Base-by-base conservation (phyloP, 2,329 filamentous ascomycete species). In the Kalaharituber pfeilii region DNA sequence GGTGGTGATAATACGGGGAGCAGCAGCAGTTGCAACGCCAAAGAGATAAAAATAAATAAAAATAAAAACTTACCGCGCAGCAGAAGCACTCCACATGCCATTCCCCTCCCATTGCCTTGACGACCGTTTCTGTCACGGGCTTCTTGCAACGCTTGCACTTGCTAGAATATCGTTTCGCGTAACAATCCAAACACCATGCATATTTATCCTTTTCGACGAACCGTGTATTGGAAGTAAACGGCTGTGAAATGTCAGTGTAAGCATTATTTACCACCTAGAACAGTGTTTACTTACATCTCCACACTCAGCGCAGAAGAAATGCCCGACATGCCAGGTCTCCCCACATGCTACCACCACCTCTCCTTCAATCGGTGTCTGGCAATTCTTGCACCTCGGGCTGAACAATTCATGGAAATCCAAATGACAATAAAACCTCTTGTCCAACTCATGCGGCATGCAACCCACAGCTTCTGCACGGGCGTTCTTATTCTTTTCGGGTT, bases 231-330 rank as follows among this genome's bases (percentile, higher is more conserved):
- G 61, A 50, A 36, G 58, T 56, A 49, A 65, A 65, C 8, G 62
- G 61, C 60, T 62, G 33, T 47, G 15, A n/a, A n/a, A n/a, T n/a
- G n/a, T n/a, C n/a, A n/a, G n/a, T n/a, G n/a, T n/a, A n/a, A n/a
- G n/a, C n/a, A n/a, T n/a, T n/a, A n/a, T n/a, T n/a, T n/a, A n/a
- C n/a, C n/a, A n/a, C n/a, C n/a, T n/a, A n/a, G n/a, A n/a, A n/a
- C n/a, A n/a, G n/a, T n/a, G n/a, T n/a, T n/a, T 30, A 60, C 60
- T 57, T 36, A 62, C 60, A 70, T 98, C 89, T 62, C 91, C 91
- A 67, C 91, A 98, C 73, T 98, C 87, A 42, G 91, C 91, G 66
- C 91, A 98, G 76, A 98, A 98, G 72, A 98, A 98, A 70, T 98
- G 91, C 0, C 91, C 91, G 52, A 85, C 84, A 68, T 98, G 91